A percentile compares a stretch with the other conserved stretches of the same genome.
phyloP scores from a whole-genome alignment of 225 moss, liverwort and hornwort genomes.

The Antitrichia curtipendula region DNA sequence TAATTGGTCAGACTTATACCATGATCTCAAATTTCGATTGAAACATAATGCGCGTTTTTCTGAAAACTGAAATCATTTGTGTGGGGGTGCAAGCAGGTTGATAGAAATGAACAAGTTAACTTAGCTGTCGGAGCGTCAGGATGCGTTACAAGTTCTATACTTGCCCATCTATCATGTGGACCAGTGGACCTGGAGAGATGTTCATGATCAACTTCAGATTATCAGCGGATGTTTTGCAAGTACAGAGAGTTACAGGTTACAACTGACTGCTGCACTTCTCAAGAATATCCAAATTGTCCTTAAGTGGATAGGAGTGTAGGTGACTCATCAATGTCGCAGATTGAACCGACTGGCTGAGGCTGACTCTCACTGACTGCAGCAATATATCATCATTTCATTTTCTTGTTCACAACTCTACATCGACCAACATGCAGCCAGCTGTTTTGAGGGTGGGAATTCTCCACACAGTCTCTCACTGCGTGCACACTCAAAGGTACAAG shows the following conservation, averaged over 20 bases:
- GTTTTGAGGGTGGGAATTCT: not conserved
- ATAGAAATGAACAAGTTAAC: not conserved
- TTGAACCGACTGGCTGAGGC: not conserved
- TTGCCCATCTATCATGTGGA: not conserved
- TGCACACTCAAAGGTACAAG: not conserved
- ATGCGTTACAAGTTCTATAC: not conserved
- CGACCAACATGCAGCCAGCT: not conserved
- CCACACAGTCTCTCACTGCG: not conserved
- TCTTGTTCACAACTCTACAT: not conserved
- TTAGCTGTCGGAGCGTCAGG: not conserved
- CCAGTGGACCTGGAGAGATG: not conserved
- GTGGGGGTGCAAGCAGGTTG: not conserved
- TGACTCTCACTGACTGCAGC: not conserved
- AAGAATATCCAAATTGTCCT: not conserved
- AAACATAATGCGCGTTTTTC: not conserved
- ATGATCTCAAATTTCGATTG: not conserved
- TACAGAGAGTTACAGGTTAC: not conserved
- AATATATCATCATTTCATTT: not conserved
- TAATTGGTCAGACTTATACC: not conserved
- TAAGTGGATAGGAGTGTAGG: not conserved
- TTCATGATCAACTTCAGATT: not conserved
- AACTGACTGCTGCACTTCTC: not conserved
- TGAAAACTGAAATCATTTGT: not conserved
- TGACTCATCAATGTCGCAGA: not conserved
- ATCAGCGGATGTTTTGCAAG: not conserved